A percentile compares a stretch with the other conserved stretches of the same genome.
phyloP scores from a whole-genome alignment of 2,329 filamentous ascomycete species.

The Thelonectria discophora region DNA sequence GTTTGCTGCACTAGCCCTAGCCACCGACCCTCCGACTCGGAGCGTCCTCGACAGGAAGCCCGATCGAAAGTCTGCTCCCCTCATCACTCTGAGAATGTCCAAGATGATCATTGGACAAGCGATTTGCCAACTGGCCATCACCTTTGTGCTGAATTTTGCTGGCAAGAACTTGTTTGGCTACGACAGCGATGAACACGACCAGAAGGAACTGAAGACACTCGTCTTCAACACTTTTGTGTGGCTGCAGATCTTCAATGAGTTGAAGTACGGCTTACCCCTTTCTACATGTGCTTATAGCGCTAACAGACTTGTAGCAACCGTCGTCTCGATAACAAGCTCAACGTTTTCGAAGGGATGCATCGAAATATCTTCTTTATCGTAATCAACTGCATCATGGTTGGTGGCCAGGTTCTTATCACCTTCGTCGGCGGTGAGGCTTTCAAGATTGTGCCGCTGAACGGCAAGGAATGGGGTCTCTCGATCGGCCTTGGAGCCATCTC shows the following conservation, averaged over 20 bases:
- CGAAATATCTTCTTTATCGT: constrained; percentile 83
- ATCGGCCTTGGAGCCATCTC: constrained; percentile 80
- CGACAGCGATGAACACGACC: constrained; percentile 31
- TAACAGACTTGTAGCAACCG: constrained; percentile 68
- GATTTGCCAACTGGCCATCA: constrained; percentile 67
- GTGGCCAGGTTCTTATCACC: constrained; percentile 84
- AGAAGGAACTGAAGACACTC: constrained; percentile 61
- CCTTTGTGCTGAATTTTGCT: constrained; percentile 68
- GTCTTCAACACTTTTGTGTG: constrained; percentile 77
- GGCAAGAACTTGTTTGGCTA: constrained; percentile 64
- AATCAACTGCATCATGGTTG: constrained; percentile 85
- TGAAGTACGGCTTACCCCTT: constrained; percentile 69
- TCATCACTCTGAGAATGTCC: constrained; percentile 75
- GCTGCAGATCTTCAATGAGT: constrained; percentile 77
- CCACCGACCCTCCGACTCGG: constrained; percentile 68
- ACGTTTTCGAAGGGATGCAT: constrained; percentile 84
- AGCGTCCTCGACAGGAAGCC: constrained; percentile 65
- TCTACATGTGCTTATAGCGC: constrained; percentile 56
- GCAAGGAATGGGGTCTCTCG: constrained; percentile 83
- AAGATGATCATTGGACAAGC: constrained; percentile 72
- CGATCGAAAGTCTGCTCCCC: constrained; percentile 71
- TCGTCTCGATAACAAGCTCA: constrained; percentile 84
- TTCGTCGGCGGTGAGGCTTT: constrained; percentile 83
- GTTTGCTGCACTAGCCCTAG: constrained; percentile 69
- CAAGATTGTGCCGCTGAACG: constrained; percentile 68